Conservation (phyloP, 768 basidiomycete genomes). For the Calvatia gigantea region DNA sequence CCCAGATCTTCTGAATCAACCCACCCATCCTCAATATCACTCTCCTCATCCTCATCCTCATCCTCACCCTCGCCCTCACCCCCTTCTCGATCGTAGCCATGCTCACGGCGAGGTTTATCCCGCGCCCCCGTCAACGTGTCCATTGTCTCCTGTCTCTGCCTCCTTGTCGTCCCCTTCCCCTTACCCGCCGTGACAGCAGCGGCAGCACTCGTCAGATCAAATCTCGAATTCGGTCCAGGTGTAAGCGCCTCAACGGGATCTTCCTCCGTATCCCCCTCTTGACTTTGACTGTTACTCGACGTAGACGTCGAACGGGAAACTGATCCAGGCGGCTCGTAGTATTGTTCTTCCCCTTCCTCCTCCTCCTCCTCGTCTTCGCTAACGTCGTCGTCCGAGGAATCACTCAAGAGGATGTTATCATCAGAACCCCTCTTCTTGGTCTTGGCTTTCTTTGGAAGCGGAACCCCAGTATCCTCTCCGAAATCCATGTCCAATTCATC, state of each 20-base stretch:
- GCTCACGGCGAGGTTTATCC: conserved; percentile 13
- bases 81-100: conserved; percentile 40
- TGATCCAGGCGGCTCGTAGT: conserved; percentile 40
- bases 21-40: conserved; percentile 62
- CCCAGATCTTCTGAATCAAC: conserved; percentile 46
- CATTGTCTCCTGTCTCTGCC: conserved; percentile 22
- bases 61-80: conserved; percentile 42
- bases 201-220: conserved; percentile 20
- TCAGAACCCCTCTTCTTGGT: conserved; percentile 16
- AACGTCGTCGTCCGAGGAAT: too few relatives aligned
- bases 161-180: conserved; percentile 10
- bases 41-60: conserved; percentile 41
- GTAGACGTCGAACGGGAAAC: conserved; percentile 31
- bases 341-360: conserved; percentile 33
- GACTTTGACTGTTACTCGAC: conserved; percentile 31
- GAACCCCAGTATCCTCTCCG: too few relatives aligned
- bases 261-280: conserved; percentile 69
- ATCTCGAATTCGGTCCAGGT: conserved; percentile 50
- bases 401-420: conserved; percentile 24
- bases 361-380: conserved; percentile 24
- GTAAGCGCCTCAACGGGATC: conserved; percentile 70
- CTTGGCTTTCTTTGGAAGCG: conserved; percentile 10
- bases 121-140: conserved; percentile 9
- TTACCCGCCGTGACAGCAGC: too few relatives aligned
- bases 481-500: too few relatives aligned